These are phyloP conservation scores for Sonneratia caseolaris DNA, from an alignment of 345 rosid species.

Conservation along the genomic window DNA sequence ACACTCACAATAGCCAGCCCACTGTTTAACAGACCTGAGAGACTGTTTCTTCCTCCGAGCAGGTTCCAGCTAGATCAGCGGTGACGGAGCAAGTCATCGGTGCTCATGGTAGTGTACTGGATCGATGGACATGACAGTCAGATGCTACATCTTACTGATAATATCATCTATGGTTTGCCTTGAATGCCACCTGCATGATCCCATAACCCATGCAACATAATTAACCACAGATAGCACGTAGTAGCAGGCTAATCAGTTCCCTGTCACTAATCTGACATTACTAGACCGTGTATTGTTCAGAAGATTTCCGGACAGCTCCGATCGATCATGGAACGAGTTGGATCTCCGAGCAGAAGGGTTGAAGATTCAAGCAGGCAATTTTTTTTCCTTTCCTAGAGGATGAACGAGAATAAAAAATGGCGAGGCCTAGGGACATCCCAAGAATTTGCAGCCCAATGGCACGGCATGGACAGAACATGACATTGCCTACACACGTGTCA, in stretches of 20 bases:
- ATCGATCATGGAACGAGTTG: not conserved
- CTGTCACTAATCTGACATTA: not conserved
- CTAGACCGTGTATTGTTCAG: not conserved
- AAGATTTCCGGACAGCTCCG: not conserved
- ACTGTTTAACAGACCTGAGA: not conserved
- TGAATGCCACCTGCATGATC: not conserved
- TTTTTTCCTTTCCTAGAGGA: not conserved
- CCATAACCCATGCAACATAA: not conserved
- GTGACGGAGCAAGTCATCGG: not conserved
- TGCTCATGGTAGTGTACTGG: not conserved
- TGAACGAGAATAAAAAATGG: not conserved
- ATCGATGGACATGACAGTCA: not conserved
- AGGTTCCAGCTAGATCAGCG: not conserved
- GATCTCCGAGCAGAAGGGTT: not conserved
- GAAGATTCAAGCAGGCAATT: not conserved
- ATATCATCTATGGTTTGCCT: not conserved
- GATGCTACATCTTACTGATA: not conserved
- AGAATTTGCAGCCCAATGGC: not conserved
- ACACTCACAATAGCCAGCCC: not conserved
- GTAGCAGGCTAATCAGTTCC: not conserved
- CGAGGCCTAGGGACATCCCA: not conserved
- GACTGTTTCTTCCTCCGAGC: not conserved
- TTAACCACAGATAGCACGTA: not conserved
- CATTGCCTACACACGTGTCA: conserved; percentile 4
- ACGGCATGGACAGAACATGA: not conserved